Percentiles rank a stretch among this genome's conserved stretches.
Evolutionary conservation across 2,329 filamentous ascomycete species (phyloP).

Genomic region (Cladobotryum mycophilum): DNA sequence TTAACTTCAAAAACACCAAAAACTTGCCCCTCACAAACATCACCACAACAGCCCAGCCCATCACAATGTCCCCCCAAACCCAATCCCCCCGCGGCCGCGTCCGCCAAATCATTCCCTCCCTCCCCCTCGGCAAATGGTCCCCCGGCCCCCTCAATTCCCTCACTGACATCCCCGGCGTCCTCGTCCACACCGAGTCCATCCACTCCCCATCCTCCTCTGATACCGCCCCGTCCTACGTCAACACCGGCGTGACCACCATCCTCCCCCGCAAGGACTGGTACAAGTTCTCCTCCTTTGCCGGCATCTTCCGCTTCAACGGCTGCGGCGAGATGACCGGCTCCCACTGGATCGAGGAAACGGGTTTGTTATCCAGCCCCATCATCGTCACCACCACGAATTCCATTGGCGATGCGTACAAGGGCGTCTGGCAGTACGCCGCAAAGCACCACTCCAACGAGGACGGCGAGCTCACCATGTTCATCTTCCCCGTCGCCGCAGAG

Average conservation of each 20-base stretch:
- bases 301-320: constrained; percentile 58
- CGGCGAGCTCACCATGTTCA: constrained; percentile 44
- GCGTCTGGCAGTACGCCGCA: constrained; percentile 51
- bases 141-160: constrained; percentile 43
- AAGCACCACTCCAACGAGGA: constrained; percentile 37
- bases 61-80: not conserved
- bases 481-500: constrained; percentile 54
- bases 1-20: too few species aligned
- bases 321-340: constrained; percentile 56
- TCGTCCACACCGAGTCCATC: constrained; percentile 38
- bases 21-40: not conserved
- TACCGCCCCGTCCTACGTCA: constrained; percentile 38
- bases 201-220: constrained; percentile 31
- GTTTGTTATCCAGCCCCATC: constrained; percentile 52
- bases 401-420: constrained; percentile 53
- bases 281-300: constrained; percentile 38
- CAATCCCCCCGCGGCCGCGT: constrained; percentile 24
- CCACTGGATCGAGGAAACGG: constrained; percentile 57
- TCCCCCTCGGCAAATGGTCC: constrained; percentile 38
- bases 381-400: constrained; percentile 53
- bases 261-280: constrained; percentile 41
- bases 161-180: constrained; percentile 45
- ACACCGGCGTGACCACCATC: constrained; percentile 46
- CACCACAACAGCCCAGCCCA: not conserved
- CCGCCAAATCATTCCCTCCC: constrained; percentile 37